Evolutionary conservation across 2,329 filamentous ascomycete species (phyloP).

Genomic region (Pseudogymnoascus sp.): DNA sequence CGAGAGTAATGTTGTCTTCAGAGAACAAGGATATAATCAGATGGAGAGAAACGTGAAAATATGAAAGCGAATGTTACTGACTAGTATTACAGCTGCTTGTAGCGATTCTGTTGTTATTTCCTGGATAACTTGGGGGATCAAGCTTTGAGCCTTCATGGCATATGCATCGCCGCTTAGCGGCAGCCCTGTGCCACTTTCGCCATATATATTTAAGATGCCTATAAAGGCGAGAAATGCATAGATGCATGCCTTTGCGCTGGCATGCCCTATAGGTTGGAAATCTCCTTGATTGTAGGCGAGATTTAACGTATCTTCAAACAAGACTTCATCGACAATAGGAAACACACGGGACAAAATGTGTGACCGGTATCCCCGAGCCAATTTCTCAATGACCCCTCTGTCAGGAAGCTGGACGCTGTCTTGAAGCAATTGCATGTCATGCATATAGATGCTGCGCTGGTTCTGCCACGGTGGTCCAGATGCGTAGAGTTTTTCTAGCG

Average conservation of each 20-base stretch:
- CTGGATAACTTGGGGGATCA: conserved; percentile 38
- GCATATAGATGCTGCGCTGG: conserved; percentile 22
- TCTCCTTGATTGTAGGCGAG: conserved; percentile 34
- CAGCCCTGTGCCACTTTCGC: conserved; percentile 11
- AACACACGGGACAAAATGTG: conserved; percentile 27
- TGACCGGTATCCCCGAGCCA: neutral
- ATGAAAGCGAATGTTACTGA: conserved; percentile 27
- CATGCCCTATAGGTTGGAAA: conserved; percentile 21
- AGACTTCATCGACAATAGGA: conserved; percentile 39
- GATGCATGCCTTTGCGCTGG: conserved; percentile 40
- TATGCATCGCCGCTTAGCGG: conserved; percentile 36
- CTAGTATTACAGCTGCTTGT: conserved; percentile 42
- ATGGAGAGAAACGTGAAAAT: neutral
- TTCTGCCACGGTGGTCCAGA: neutral
- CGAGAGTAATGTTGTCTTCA: neutral
- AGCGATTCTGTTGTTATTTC: conserved; percentile 38
- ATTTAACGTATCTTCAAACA: conserved; percentile 41
- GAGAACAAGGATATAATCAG: neutral
- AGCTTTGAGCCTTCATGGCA: conserved; percentile 34
- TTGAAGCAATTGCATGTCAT: conserved; percentile 31
- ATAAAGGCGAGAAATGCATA: conserved; percentile 41
- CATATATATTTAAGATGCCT: conserved; percentile 21
- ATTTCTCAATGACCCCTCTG: neutral
- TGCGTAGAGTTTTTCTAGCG: conserved; percentile 17
- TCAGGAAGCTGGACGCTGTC: conserved; percentile 16